These are phyloP conservation scores for Asterella californica DNA, from an alignment of 225 moss, liverwort and hornwort genomes.

Conservation along the genomic window DNA sequence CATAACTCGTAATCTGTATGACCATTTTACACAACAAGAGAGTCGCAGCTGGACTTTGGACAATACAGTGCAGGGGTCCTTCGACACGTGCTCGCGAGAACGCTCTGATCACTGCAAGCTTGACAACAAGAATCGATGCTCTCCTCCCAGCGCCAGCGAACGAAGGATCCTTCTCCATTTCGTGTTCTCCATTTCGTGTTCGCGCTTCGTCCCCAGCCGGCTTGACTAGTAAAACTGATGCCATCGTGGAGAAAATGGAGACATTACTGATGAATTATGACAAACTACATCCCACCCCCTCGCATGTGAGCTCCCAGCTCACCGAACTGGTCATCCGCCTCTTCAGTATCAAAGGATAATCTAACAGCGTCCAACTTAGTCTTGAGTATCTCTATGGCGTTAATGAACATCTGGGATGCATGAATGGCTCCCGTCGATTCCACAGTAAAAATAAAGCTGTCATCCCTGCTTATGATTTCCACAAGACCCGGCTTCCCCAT, in stretches of 20 bases:
- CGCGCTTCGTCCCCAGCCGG: not conserved
- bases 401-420: constrained; percentile 91
- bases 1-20: too few species aligned
- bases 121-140: too few species aligned
- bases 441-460: constrained; percentile 95
- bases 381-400: constrained; percentile 89
- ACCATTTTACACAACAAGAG: too few species aligned
- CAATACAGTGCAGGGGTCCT: too few species aligned
- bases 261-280: not conserved
- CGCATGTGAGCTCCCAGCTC: constrained; percentile 51
- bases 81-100: too few species aligned
- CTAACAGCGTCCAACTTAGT: constrained; percentile 88
- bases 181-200: too few species aligned
- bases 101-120: too few species aligned
- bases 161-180: too few species aligned
- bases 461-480: constrained; percentile 85
- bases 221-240: not conserved
- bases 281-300: constrained; percentile 35
- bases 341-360: constrained; percentile 93
- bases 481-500: constrained; percentile 97
- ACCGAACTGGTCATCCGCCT: constrained; percentile 64
- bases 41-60: too few species aligned
- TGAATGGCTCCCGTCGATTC: constrained; percentile 93
- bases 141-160: too few species aligned
- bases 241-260: not conserved